phyloP scores from a whole-genome alignment of 345 rosid genomes.

The Bruguiera gymnorhiza region DNA sequence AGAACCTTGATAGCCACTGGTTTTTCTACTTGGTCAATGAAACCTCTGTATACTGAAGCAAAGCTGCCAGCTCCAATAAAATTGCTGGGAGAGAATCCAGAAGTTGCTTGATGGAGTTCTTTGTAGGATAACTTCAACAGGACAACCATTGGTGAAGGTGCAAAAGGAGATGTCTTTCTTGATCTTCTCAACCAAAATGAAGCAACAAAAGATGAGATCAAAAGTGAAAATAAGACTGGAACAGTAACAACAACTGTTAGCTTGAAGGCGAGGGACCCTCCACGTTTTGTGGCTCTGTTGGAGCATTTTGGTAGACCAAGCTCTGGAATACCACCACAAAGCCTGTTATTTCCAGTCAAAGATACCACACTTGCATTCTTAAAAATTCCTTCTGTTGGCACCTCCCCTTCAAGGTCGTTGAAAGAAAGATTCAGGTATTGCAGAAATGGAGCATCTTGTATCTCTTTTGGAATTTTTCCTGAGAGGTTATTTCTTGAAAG shows the following conservation, averaged over 20 bases:
- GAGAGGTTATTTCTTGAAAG: conserved; percentile 41
- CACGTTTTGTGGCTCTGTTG: not conserved
- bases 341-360: conserved; percentile 25
- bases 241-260: not conserved
- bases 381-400: conserved; percentile 38
- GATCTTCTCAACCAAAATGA: conserved; percentile 1
- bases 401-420: conserved; percentile 42
- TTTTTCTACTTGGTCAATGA: not conserved
- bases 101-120: conserved; percentile 25
- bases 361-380: conserved; percentile 28
- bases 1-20: conserved; percentile 27
- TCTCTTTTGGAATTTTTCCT: conserved; percentile 21
- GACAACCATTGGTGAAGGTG: not conserved
- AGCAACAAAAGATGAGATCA: conserved; percentile 6
- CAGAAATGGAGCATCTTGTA: conserved; percentile 2
- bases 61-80: conserved; percentile 26
- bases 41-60: conserved; percentile 29
- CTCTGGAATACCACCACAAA: conserved; percentile 35
- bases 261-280: not conserved
- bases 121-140: conserved; percentile 15
- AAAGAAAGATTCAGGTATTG: conserved; percentile 30
- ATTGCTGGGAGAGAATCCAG: conserved; percentile 23
- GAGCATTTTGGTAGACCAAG: conserved; percentile 16
- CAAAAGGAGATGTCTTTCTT: not conserved
- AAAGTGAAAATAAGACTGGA: not conserved